A percentile compares a stretch with the other conserved stretches of the same genome.
These are phyloP conservation scores for Besnoitia besnoiti DNA, from an alignment of 169 alveolate species.

Conservation along the genomic window DNA sequence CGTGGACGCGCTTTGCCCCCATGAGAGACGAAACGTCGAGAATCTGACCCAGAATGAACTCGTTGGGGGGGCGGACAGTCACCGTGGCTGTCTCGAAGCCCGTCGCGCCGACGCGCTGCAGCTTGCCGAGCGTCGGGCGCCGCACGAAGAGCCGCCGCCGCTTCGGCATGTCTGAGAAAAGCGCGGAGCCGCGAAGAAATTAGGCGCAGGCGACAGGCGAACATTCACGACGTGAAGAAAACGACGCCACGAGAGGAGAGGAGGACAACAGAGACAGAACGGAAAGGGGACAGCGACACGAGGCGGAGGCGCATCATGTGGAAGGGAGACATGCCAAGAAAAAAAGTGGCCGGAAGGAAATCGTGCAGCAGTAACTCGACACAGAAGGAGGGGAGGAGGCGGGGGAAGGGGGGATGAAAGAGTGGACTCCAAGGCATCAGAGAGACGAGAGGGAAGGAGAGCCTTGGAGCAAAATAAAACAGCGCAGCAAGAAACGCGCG, in stretches of 20 bases:
- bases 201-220: too few species aligned
- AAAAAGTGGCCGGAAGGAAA: background rate
- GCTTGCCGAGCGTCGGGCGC: constrained; percentile 26
- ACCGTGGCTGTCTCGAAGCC: constrained; percentile 38
- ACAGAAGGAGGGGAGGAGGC: background rate
- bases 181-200: background rate
- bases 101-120: constrained; percentile 48
- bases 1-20: constrained; percentile 87
- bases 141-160: constrained; percentile 31
- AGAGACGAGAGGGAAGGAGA: background rate
- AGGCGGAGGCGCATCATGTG: background rate
- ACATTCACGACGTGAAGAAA: too few species aligned
- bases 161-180: constrained; percentile 15
- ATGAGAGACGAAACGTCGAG: constrained; percentile 86
- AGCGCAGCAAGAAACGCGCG: background rate
- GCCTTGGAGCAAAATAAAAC: background rate
- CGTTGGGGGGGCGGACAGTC: constrained; percentile 84
- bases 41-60: constrained; percentile 83
- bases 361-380: background rate
- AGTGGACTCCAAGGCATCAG: background rate
- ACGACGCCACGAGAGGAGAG: background rate
- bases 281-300: background rate
- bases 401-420: background rate
- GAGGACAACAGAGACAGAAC: background rate
- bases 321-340: background rate